Percentiles rank a stretch among this genome's conserved stretches.
These are phyloP conservation scores for Cylindrotheca closterium DNA, from an alignment of 108 stramenopile species.

Conservation along the genomic window DNA sequence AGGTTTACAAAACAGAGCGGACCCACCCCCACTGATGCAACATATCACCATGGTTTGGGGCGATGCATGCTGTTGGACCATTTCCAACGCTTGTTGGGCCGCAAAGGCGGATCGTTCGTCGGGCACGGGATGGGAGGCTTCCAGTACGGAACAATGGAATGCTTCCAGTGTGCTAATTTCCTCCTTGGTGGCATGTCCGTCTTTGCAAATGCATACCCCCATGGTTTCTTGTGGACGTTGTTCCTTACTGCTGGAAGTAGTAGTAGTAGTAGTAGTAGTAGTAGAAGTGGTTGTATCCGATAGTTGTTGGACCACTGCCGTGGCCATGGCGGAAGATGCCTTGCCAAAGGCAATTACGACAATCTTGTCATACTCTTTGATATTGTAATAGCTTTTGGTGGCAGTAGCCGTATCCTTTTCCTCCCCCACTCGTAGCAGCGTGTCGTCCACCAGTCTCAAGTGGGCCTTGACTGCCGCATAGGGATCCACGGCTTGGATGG, in stretches of 20 bases:
- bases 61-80: conserved; percentile 38
- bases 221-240: conserved; percentile 13
- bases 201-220: conserved; percentile 83
- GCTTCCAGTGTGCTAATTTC: conserved; percentile 47
- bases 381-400: neutral
- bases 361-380: conserved; percentile 61
- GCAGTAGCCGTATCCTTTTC: neutral
- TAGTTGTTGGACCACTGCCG: conserved; percentile 41
- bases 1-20: conserved; percentile 78
- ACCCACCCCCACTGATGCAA: conserved; percentile 86
- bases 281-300: neutral
- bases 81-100: conserved; percentile 52
- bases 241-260: neutral
- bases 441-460: too few relatives aligned
- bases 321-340: conserved; percentile 83
- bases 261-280: neutral
- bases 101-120: conserved; percentile 67
- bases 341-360: conserved; percentile 76
- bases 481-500: conserved; percentile 77
- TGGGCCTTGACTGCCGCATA: conserved; percentile 47
- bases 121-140: conserved; percentile 84
- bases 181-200: conserved; percentile 71
- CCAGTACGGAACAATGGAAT: conserved; percentile 44
- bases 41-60: conserved; percentile 54
- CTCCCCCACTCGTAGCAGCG: neutral